Evolutionary conservation across 495 filamentous ascomycete genomes (phyloP).

Genomic region (Neurospora tetrasperma): DNA sequence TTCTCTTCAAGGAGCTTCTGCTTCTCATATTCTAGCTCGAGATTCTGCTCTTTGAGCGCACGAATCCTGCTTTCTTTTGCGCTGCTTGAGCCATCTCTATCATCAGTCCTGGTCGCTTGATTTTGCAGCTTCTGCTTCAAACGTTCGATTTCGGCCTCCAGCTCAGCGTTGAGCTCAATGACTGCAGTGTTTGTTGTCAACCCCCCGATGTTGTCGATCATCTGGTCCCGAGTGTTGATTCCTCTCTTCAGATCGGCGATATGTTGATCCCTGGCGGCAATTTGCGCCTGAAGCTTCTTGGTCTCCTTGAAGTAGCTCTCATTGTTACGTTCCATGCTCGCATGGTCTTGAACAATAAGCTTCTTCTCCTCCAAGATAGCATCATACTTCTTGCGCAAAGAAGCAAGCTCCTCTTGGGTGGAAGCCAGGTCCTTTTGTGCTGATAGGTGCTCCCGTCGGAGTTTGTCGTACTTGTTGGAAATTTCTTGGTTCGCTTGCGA

Average conservation of each 20-base stretch:
- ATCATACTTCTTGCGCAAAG: constrained; percentile 22
- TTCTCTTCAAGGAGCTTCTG: constrained; percentile 24
- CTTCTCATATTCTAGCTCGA: constrained; percentile 23
- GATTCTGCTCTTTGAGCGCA: constrained; percentile 26
- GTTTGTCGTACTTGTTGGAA: constrained; percentile 23
- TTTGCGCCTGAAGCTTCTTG: constrained; percentile 33
- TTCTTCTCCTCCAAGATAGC: constrained; percentile 27
- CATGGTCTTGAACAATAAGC: constrained; percentile 30
- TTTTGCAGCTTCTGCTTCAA: constrained; percentile 25
- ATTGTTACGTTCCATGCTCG: constrained; percentile 35
- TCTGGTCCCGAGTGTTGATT: constrained; percentile 21
- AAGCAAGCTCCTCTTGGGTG: constrained; percentile 26
- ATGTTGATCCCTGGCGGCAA: constrained; percentile 27
- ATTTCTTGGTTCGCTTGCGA: constrained; percentile 19
- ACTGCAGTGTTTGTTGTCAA: constrained; percentile 24
- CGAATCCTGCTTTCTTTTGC: constrained; percentile 17
- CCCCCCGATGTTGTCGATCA: constrained; percentile 24
- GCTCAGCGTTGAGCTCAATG: constrained; percentile 23
- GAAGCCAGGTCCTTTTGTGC: constrained; percentile 26
- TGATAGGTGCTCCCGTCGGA: constrained; percentile 27
- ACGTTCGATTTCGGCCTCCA: constrained; percentile 26
- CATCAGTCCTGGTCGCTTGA: constrained; percentile 7
- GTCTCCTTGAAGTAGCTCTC: constrained; percentile 37
- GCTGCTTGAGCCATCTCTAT: constrained; percentile 18
- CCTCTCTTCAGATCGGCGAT: constrained; percentile 27